A percentile compares a stretch with the other conserved stretches of the same genome.
These are phyloP conservation scores for Corymbia maculata DNA, from an alignment of 345 rosid genomes.

Conservation along the genomic window DNA sequence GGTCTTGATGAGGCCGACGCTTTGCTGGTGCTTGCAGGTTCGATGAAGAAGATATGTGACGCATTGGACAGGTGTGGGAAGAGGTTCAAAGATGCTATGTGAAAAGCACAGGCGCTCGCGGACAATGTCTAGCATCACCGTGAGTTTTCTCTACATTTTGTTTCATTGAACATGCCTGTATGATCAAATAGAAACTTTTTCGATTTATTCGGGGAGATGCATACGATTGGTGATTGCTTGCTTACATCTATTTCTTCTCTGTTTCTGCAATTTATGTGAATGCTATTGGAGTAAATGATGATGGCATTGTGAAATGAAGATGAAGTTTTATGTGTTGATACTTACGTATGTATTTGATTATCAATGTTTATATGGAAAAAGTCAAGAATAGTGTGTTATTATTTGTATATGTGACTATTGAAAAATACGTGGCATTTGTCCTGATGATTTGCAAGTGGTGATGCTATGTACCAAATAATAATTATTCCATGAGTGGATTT, in stretches of 20 bases:
- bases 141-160: not conserved
- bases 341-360: too few species aligned
- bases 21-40: not conserved
- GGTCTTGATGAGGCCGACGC: not conserved
- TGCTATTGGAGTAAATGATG: not conserved
- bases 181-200: not conserved
- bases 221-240: fast-evolving
- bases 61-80: conserved; percentile 8
- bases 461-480: too few species aligned
- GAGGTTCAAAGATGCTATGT: too few species aligned
- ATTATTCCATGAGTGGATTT: too few species aligned
- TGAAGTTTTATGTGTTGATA: too few species aligned
- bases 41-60: conserved; percentile 12
- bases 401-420: too few species aligned
- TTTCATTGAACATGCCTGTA: not conserved
- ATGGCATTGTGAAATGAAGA: too few species aligned
- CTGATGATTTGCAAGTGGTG: too few species aligned
- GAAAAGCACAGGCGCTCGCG: conserved; percentile 44
- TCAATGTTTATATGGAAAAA: too few species aligned
- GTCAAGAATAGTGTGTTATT: too few species aligned
- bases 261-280: not conserved
- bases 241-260: not conserved
- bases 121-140: not conserved
- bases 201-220: not conserved
- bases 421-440: too few species aligned